These are phyloP conservation scores for Monosporascus ibericus DNA, from an alignment of 2,329 filamentous ascomycete species.

Conservation along the genomic window DNA sequence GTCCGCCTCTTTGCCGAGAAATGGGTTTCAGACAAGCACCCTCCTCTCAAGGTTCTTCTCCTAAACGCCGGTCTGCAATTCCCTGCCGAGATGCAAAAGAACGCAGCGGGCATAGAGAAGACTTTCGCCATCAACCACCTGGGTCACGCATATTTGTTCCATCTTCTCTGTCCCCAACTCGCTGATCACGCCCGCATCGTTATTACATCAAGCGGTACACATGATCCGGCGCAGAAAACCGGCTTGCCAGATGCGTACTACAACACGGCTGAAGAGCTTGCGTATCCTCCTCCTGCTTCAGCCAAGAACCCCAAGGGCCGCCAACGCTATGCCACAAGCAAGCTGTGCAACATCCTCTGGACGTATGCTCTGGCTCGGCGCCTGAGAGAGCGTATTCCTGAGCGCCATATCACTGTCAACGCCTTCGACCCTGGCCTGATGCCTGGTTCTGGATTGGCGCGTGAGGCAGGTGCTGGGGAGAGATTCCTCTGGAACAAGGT, in stretches of 20 bases:
- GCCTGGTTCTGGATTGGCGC: conserved; percentile 38
- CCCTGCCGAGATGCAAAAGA: conserved; percentile 26
- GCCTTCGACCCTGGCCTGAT: conserved; percentile 43
- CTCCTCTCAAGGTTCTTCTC: conserved; percentile 38
- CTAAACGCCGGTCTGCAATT: conserved; percentile 44
- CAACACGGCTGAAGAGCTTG: conserved; percentile 37
- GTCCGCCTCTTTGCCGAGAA: conserved; percentile 34
- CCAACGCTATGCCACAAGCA: conserved; percentile 37
- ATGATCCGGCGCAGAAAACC: conserved; percentile 38
- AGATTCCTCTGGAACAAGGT: conserved; percentile 30
- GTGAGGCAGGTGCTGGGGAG: conserved; percentile 22
- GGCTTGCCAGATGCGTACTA: conserved; percentile 38
- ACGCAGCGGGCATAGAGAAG: conserved; percentile 36
- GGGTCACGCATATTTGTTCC: conserved; percentile 44
- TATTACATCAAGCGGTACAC: conserved; percentile 38
- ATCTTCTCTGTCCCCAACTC: conserved; percentile 35
- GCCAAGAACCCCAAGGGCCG: conserved; percentile 24
- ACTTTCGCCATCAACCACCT: conserved; percentile 45
- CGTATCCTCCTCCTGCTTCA: conserved; percentile 28
- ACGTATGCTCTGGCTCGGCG: conserved; percentile 37
- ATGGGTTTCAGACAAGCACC: conserved; percentile 27
- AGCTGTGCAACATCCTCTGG: conserved; percentile 44
- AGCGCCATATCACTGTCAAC: conserved; percentile 29
- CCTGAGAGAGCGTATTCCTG: conserved; percentile 17
- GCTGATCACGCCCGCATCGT: conserved; percentile 35